Base-by-base conservation (phyloP, 352 stramenopile genomes). In the Pythium vanterpoolii region DNA sequence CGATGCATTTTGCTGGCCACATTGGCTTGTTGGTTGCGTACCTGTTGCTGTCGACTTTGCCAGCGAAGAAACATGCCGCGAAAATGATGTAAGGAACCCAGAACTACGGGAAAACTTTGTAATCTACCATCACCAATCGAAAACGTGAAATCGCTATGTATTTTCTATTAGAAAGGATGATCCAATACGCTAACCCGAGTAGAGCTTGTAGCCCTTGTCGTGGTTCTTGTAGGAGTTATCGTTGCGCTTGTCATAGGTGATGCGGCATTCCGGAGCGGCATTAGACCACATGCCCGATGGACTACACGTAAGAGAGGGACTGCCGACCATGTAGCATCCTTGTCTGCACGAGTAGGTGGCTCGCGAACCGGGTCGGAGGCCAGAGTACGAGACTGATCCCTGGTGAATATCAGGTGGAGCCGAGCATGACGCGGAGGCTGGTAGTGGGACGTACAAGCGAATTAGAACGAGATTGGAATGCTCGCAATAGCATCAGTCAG, bases 1-100 rank as follows among this genome's bases (percentile, higher is more conserved):
- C 70, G 23, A 77, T 86, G 73, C 67, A 75, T 53, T 90, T 86
- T 46, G 62, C 62, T 10, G 81, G 81, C 8, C 81, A 90, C 70
- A 60, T 84, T 44, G 68, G 67, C 5, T 60, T 79, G 2, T 57
- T 79, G 16, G 48, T 71, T 3, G 71, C 60, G 38, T 82, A 77
- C 49, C 26, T 82, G 30, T 26, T 73, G 55, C 58, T 82, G 16
- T 77, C 73, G 2, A 66, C 71, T 33, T 65, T 77, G 28, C 46
- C 73, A 1, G 55, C 76, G 21, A 78, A 82, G 65, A 59, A 58
- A 24, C 40, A 48, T 18, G 31, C 68, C 28, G 30, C 30, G 5
- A 54, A 54, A n/a, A 42, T 30, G 18, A 14, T 54, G 27, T 38
- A 38, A 5, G 4, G 4, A 38, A 6, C 4, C 31, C 31, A 2